Conservation (phyloP, 192 early-diverging fungal species). For the Backusella liffmaniae region DNA sequence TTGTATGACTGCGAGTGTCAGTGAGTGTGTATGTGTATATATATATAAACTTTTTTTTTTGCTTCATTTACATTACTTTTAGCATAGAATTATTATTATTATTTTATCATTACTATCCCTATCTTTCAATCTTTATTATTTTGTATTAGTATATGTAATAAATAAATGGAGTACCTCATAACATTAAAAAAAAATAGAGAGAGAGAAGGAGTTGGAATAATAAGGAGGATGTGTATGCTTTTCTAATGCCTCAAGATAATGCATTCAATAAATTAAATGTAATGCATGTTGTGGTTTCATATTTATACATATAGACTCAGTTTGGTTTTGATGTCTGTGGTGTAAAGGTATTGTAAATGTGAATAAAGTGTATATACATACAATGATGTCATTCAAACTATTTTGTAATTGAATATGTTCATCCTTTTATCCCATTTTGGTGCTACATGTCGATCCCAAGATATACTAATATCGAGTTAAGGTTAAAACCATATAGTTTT, state of each 20-base stretch:
- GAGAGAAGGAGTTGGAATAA: not conserved
- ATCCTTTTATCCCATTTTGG: not conserved
- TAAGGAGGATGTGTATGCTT: not conserved
- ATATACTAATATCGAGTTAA: not conserved
- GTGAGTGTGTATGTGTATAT: not conserved
- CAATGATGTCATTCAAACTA: too few relatives aligned
- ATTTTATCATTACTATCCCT: not conserved
- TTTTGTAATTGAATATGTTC: not conserved
- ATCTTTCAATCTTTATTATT: not conserved
- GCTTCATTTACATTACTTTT: not conserved
- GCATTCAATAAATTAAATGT: not conserved
- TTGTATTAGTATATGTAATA: constrained; percentile 1
- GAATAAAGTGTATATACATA: not conserved
- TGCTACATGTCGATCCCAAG: not conserved
- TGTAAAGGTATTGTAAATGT: too few relatives aligned
- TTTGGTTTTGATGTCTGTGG: too few relatives aligned
- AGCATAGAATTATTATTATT: not conserved
- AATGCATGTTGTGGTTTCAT: not conserved
- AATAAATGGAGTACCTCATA: not conserved
- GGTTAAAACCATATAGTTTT: not conserved
- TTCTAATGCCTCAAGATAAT: not conserved
- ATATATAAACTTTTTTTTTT: not conserved
- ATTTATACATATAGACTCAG: not conserved
- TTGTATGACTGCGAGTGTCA: not conserved
- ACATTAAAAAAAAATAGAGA: not conserved